Conservation (phyloP, 108 stramenopile genomes). For the Conticribra weissflogii region DNA sequence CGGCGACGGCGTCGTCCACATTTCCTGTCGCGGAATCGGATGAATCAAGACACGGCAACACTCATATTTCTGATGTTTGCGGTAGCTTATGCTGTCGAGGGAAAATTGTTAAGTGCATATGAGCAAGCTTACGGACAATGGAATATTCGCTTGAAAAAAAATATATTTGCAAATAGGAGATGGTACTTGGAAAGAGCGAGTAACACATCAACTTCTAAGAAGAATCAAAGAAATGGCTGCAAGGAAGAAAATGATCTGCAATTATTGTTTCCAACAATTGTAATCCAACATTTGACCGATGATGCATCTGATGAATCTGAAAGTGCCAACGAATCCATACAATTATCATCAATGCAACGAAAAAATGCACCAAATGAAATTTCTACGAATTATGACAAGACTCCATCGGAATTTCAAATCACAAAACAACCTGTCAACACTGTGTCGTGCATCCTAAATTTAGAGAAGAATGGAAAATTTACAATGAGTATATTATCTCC, state of each 20-base stretch:
- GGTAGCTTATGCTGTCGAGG: too few species aligned
- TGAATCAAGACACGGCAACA: too few species aligned
- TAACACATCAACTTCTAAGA: background rate
- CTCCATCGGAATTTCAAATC: too few species aligned
- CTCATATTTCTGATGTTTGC: background rate
- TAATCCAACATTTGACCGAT: background rate
- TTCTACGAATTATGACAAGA: too few species aligned
- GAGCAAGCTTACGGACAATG: slow-evolving; percentile 46
- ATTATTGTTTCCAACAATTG: slow-evolving; percentile 30
- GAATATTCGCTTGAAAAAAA: slow-evolving; percentile 27
- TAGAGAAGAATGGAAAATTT: slow-evolving; percentile 45
- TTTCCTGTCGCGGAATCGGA: too few species aligned
- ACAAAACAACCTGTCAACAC: slow-evolving; percentile 33
- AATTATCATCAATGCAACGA: background rate
- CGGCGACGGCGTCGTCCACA: too few species aligned
- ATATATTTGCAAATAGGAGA: slow-evolving; percentile 27
- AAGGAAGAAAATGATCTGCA: slow-evolving; percentile 29
- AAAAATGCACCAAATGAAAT: background rate
- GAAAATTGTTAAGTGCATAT: slow-evolving; percentile 38
- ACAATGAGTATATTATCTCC: slow-evolving; percentile 18
- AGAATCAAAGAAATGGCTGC: background rate
- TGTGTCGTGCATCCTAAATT: slow-evolving; percentile 32
- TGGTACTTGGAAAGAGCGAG: slow-evolving; percentile 25
- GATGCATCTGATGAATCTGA: background rate
- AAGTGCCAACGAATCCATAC: background rate